These are phyloP conservation scores for Tolypocladium endophyticum DNA, from an alignment of 2,329 filamentous ascomycete species.

Conservation along the genomic window DNA sequence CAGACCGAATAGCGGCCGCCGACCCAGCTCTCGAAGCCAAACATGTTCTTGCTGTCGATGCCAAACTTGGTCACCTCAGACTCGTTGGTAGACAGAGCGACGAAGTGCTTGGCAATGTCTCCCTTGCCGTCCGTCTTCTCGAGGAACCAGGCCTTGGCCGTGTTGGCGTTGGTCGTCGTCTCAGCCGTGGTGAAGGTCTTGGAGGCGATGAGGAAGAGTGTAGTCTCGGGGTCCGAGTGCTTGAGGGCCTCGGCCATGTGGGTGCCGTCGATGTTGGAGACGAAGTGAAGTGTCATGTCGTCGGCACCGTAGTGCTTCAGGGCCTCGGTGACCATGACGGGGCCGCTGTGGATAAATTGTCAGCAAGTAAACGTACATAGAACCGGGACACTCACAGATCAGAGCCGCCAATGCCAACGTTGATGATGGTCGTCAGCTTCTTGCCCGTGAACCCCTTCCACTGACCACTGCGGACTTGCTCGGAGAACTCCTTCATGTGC, in stretches of 20 bases:
- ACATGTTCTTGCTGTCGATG: slow-evolving; percentile 99
- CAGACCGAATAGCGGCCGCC: slow-evolving; percentile 97
- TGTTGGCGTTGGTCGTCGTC: slow-evolving; percentile 94
- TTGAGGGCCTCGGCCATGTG: slow-evolving; percentile 91
- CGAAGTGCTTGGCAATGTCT: slow-evolving; percentile 97
- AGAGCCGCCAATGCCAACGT: slow-evolving; percentile 95
- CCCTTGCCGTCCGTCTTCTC: slow-evolving; percentile 64
- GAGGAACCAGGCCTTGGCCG: slow-evolving; percentile 94
- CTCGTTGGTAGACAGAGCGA: slow-evolving; percentile 94
- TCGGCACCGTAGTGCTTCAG: slow-evolving; percentile 88
- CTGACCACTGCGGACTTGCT: slow-evolving; percentile 84
- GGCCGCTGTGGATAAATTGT: slow-evolving; percentile 49
- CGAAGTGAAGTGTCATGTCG: slow-evolving; percentile 87
- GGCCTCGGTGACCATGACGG: slow-evolving; percentile 97
- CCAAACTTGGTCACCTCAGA: slow-evolving; percentile 94
- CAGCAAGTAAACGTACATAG: background rate
- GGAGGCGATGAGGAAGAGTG: slow-evolving; percentile 95
- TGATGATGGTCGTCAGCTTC: slow-evolving; percentile 92
- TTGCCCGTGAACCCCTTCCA: slow-evolving; percentile 98
- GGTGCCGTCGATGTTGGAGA: slow-evolving; percentile 98
- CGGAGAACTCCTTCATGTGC: slow-evolving; percentile 97
- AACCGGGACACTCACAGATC: slow-evolving; percentile 65
- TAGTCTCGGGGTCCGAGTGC: slow-evolving; percentile 87
- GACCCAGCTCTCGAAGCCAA: slow-evolving; percentile 97
- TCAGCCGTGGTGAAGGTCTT: slow-evolving; percentile 99